Base-by-base conservation (phyloP, 1,284 basidiomycete species). In the Trichosporon coremiiforme region DNA sequence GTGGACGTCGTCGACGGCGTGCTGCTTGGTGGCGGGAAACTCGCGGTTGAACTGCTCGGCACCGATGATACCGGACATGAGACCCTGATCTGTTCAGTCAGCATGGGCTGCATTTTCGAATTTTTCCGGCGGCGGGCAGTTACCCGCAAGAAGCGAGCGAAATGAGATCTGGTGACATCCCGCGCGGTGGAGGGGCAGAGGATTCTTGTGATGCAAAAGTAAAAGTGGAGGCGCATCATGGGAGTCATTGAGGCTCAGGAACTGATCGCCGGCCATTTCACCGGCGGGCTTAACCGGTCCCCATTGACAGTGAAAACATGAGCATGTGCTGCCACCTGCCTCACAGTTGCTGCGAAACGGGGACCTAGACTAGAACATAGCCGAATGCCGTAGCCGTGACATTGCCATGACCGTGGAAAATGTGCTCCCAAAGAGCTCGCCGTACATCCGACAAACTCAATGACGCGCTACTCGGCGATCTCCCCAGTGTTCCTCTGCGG, bases 1-100 rank as follows among this genome's bases (percentile, higher is more conserved):
- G 77, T 83, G 79, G 15, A 84, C 81, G 70, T 84, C 82, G 74
- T 76, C 71, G 41, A 71, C 36, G 64, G 69, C 66, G 10, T 50
- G 41, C 73, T 77, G 71, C 12, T 70, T 33, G 17, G 79, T 81
- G 35, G 80, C 80, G 25, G 81, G 82, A 76, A 84, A 84, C 65
- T 84, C 83, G 10, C 65, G 66, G 79, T 83, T 84, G 78, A 84
- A 84, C 72, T 83, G 81, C 62, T 75, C 70, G 3, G 80, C 77
- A 35, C 77, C 81, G 69, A 84, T 84, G 75, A 85, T 85, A 78
- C 84, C 84, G 50, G 70, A 72, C 71, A 74, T 72, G 22, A 74
- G 70, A 64, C 73, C 73, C 66, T 74, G 73, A 68, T 74, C 71
- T 73, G 67, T 15, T 13, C 4, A 1, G 69, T 69, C 33, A 66